Percentiles rank a stretch among this genome's conserved stretches.
Evolutionary conservation across 345 rosid species (phyloP).

Genomic region (Atalantia buxifolia): DNA sequence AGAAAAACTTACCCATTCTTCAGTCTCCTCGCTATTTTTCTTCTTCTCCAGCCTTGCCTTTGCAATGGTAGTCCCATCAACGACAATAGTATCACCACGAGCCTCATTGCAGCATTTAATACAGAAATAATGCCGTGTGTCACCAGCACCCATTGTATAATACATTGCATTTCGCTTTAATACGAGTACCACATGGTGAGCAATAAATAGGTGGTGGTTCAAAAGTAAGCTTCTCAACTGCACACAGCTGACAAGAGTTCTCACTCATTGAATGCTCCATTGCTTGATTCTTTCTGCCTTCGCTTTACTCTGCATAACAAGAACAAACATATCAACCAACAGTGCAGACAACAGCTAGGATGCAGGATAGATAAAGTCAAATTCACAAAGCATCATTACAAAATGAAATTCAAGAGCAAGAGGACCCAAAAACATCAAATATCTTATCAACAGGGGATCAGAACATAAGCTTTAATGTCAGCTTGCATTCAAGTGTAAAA

Average conservation of each 20-base stretch:
- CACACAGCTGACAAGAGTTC: conserved; percentile 98
- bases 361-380: not conserved
- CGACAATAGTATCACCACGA: conserved; percentile 77
- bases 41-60: conserved; percentile 93
- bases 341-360: not conserved
- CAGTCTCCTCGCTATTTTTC: conserved; percentile 98
- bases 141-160: conserved; percentile 87
- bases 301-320: conserved; percentile 74
- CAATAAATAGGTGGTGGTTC: conserved; percentile 99
- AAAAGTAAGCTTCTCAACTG: conserved; percentile 96
- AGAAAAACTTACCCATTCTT: conserved; percentile 79
- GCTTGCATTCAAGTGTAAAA: not conserved
- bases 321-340: conserved; percentile 6
- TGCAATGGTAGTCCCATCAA: conserved; percentile 60
- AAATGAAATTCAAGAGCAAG: not conserved
- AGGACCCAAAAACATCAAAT: not conserved
- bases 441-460: not conserved
- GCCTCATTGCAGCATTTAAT: conserved; percentile 95
- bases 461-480: not conserved
- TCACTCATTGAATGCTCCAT: conserved; percentile 98
- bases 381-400: not conserved
- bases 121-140: conserved; percentile 87
- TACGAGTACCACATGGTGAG: conserved; percentile 93
- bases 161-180: conserved; percentile 97
- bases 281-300: conserved; percentile 96